Evolutionary conservation across 1,284 basidiomycete genomes (phyloP), one percentile per base, ranked within the genome.

Genomic region (Cutaneotrichosporon sp.): DNA sequence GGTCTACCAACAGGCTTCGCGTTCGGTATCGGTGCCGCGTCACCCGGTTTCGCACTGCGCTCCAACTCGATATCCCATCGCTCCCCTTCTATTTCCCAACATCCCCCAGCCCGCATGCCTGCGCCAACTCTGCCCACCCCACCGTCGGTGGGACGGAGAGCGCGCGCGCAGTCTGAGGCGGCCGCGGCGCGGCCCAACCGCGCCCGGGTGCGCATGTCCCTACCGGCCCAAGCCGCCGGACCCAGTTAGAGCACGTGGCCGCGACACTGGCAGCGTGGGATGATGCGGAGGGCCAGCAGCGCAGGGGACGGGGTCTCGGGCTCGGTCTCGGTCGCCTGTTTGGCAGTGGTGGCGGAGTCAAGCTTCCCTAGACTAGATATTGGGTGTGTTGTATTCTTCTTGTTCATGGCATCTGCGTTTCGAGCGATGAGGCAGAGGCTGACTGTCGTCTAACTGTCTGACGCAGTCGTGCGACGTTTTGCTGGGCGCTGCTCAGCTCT

Each of bases 11-110:
- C 71, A 0, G 71, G 74, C 0, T 75, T 76, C 60, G 61, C 66
- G 2, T 75, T 76, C 32, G 75, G 75, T 12, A 59, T 76, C 27
- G 74, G 74, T 41, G 74, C 73, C 5, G 66, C 72, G n/a, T 69
- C 66, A 22, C 75, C 75, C 2, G 75, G 75, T 3, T 76, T 76
- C 52, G 67, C 70, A 8, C 57, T 75, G 14, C 59, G 73, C 4
- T 59, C 63, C 2, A 63, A 57, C n/a, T 58, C 56, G 42, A 59
- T 67, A 22, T 55, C 22, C 24, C 34, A 47, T 31, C 29, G 43
- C 32, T 26, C 48, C 14, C n/a, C 31, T 10, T 26, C 26, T 20
- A 5, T 34, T 35, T n/a, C 25, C 35, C 22, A 24, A 10, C 14
- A 27, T 25, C 37, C 20, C 20, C 20, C 19, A 6, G n/a, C 34